A percentile compares a stretch with the other conserved stretches of the same genome.
These are phyloP conservation scores for Silene noctiflora DNA, from an alignment of 179 eudicot species.

Conservation along the genomic window DNA sequence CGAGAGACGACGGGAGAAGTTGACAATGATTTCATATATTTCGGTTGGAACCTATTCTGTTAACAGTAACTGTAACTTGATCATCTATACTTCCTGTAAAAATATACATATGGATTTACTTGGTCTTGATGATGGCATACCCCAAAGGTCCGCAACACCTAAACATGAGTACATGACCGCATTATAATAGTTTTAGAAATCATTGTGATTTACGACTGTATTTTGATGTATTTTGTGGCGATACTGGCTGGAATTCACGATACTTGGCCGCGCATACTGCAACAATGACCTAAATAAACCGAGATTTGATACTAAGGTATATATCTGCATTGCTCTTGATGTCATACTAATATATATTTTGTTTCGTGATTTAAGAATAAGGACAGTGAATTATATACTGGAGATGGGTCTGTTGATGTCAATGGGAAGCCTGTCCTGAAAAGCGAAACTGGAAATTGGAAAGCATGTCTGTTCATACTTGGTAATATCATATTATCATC, in stretches of 20 bases:
- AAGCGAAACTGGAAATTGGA: constrained; percentile 20
- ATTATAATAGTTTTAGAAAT: too few species aligned
- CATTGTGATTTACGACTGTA: background rate
- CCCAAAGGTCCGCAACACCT: too few species aligned
- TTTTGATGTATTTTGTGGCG: background rate
- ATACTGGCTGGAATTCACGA: background rate
- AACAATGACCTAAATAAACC: background rate
- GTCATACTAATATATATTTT: background rate
- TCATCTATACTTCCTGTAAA: background rate
- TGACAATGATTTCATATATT: background rate
- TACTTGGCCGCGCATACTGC: background rate
- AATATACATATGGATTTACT: too few species aligned
- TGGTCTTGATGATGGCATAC: background rate
- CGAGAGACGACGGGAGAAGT: too few species aligned
- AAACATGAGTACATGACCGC: too few species aligned
- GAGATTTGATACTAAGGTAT: background rate
- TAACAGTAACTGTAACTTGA: background rate
- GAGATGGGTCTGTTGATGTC: constrained; percentile 18
- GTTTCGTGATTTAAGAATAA: background rate
- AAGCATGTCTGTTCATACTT: constrained; percentile 6
- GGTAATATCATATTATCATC: constrained; percentile 11
- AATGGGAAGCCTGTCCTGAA: constrained; percentile 13
- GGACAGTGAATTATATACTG: constrained; percentile 16
- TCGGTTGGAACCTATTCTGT: background rate
- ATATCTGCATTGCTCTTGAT: background rate